Conservation (phyloP, 2,329 filamentous ascomycete genomes). For the Akanthomyces dipterigenus region DNA sequence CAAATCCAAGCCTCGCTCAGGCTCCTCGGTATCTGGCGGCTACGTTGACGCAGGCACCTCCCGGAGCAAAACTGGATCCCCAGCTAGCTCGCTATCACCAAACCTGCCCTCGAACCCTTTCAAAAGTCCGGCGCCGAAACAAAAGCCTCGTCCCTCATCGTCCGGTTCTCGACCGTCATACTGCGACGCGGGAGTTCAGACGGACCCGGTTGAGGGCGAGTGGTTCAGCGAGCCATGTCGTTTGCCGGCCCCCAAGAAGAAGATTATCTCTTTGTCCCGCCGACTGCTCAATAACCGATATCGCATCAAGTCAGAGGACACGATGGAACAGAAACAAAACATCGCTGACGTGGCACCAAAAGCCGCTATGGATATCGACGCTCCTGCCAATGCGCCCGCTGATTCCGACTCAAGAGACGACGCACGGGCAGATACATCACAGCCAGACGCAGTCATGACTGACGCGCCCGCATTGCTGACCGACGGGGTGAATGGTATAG, state of each 20-base stretch:
- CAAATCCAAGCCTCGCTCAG: slow-evolving; percentile 34
- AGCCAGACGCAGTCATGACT: background rate
- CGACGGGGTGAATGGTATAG: slow-evolving; percentile 15
- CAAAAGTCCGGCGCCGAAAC: slow-evolving; percentile 16
- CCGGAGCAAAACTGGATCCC: slow-evolving; percentile 47
- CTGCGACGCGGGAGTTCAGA: slow-evolving; percentile 46
- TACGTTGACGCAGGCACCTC: slow-evolving; percentile 50
- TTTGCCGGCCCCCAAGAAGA: slow-evolving; percentile 35
- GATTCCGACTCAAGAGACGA: slow-evolving; percentile 9
- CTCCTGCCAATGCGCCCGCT: slow-evolving; percentile 35
- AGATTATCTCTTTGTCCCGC: slow-evolving; percentile 47
- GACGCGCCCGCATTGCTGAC: background rate
- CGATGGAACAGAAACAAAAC: slow-evolving; percentile 25
- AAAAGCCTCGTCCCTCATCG: slow-evolving; percentile 32
- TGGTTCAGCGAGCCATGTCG: slow-evolving; percentile 40
- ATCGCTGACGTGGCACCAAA: slow-evolving; percentile 13
- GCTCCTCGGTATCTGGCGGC: slow-evolving; percentile 27
- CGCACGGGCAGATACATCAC: background rate
- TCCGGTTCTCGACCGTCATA: slow-evolving; percentile 36
- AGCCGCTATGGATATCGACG: background rate
- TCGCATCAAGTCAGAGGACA: slow-evolving; percentile 34
- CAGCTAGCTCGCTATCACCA: slow-evolving; percentile 36
- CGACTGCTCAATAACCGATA: slow-evolving; percentile 45
- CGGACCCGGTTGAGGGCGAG: slow-evolving; percentile 46
- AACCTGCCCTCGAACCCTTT: slow-evolving; percentile 20